Conservation (phyloP, 176 grass and related monocot species). For the Aegilops bicornis region DNA sequence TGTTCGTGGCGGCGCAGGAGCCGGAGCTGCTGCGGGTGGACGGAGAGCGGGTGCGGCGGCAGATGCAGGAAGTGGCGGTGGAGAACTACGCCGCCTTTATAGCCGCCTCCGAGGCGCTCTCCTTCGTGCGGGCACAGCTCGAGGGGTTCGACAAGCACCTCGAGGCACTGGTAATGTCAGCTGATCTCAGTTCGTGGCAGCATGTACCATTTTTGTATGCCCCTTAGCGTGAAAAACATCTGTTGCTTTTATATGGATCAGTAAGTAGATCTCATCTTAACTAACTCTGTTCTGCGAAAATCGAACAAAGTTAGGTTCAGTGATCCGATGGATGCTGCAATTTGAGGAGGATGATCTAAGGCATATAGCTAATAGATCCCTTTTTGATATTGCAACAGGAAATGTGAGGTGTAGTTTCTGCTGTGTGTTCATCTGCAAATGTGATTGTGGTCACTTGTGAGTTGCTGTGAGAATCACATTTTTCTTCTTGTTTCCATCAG, state of each 20-base stretch:
- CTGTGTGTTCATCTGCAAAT: slow-evolving; percentile 1
- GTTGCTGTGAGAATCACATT: not conserved
- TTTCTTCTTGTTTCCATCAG: not conserved
- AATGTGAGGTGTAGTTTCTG: not conserved
- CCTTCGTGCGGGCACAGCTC: slow-evolving; percentile 84
- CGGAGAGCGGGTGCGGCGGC: slow-evolving; percentile 90
- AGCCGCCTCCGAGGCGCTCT: slow-evolving; percentile 86
- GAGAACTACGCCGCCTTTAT: slow-evolving; percentile 97
- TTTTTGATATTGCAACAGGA: not conserved
- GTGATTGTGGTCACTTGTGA: not conserved
- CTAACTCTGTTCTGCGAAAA: not conserved
- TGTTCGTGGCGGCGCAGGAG: slow-evolving; percentile 54
- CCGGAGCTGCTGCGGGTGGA: slow-evolving; percentile 96
- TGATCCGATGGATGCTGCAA: slow-evolving; percentile 15
- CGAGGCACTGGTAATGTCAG: slow-evolving; percentile 69
- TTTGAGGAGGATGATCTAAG: slow-evolving; percentile 1
- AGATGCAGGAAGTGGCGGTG: slow-evolving; percentile 99
- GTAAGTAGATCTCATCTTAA: slow-evolving; percentile 17
- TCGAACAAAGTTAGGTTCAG: not conserved
- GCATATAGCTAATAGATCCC: not conserved
- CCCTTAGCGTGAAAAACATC: not conserved
- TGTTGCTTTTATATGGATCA: not conserved
- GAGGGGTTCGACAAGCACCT: slow-evolving; percentile 91
- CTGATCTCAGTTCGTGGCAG: not conserved
- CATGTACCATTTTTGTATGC: not conserved